Base-by-base conservation (phyloP, 495 filamentous ascomycete genomes). In the Glutinoglossum americanum region DNA sequence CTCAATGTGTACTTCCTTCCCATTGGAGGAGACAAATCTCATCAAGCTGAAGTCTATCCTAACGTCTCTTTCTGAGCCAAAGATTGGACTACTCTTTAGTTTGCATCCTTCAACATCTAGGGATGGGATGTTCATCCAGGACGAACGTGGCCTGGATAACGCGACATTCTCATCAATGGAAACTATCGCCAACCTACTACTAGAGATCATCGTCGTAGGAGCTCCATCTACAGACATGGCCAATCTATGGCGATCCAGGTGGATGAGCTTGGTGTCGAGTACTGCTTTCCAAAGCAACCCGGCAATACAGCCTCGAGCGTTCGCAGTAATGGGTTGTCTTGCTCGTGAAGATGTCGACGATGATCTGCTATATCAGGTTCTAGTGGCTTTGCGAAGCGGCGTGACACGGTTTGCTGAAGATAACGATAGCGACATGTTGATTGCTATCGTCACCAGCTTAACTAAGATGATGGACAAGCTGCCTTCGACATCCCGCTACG, bases 251-350 rank as follows among this genome's bases (percentile, higher is more conserved):
- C 75, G 80, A n/a, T 79, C 80, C 26, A 71, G 80, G 44, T 83
- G 80, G 80, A 83, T 82, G 80, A 79, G 77, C 61, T 68, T 83
- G 19, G 79, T 83, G 39, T 79, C 80, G 21, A 82, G 78, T 64
- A 83, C 80, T 1, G 80, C 80, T 1, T 83, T 83, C 64, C 80
- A 83, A 65, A 82, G 77, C 61, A 83, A 83, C 61, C 80, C 79
- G 13, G 78, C 80, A 5, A 80, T 83, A 54, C 80, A 83, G 62
- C 78, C 80, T 19, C 69, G 77, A 23, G 80, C 80, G 27, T 83
- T 83, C 58, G 76, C 80, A 0, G 79, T 82, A 35, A 82, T 83
- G 80, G 80, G 80, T 11, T 82, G 80, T 58, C 68, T 83, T 4
- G 80, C 80, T 33, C 71, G 76, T 11, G 80, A 82, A 62, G 79